Evolutionary conservation across 345 rosid species (phyloP).

Genomic region (Moricandia arvensis): DNA sequence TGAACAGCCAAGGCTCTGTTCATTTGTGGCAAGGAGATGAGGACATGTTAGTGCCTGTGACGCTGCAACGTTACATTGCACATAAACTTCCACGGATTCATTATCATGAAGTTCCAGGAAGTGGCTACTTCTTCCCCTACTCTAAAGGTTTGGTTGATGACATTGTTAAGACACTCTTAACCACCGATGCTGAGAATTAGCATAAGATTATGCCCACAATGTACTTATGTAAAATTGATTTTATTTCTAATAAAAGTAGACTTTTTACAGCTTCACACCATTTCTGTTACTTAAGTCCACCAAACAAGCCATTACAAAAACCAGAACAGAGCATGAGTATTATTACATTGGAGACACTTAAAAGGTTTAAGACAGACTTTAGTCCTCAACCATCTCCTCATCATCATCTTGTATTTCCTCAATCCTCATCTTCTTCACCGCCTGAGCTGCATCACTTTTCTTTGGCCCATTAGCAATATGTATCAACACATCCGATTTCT

Average conservation of each 20-base stretch:
- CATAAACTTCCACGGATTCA: slow-evolving; percentile 67
- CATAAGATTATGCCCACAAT: background rate
- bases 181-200: background rate
- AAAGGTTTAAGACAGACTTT: background rate
- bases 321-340: slow-evolving; percentile 8
- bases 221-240: background rate
- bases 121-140: slow-evolving; percentile 48
- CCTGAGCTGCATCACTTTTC: slow-evolving; percentile 62
- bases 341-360: background rate
- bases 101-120: slow-evolving; percentile 58
- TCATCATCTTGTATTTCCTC: slow-evolving; percentile 68
- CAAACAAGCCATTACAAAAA: background rate
- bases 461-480: slow-evolving; percentile 47
- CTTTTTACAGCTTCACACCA: slow-evolving; percentile 3
- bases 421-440: slow-evolving; percentile 89
- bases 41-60: slow-evolving; percentile 54
- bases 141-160: slow-evolving; percentile 41
- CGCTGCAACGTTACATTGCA: slow-evolving; percentile 48
- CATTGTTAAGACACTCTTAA: slow-evolving; percentile 47
- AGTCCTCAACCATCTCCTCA: slow-evolving; percentile 49
- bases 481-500: slow-evolving; percentile 66
- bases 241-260: background rate
- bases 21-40: slow-evolving; percentile 74
- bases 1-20: slow-evolving; percentile 10
- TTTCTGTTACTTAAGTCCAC: background rate